Evolutionary conservation across 306 rosid genomes (phyloP), one percentile per base, ranked within the genome.

Genomic region (Potentilla sterilis): DNA sequence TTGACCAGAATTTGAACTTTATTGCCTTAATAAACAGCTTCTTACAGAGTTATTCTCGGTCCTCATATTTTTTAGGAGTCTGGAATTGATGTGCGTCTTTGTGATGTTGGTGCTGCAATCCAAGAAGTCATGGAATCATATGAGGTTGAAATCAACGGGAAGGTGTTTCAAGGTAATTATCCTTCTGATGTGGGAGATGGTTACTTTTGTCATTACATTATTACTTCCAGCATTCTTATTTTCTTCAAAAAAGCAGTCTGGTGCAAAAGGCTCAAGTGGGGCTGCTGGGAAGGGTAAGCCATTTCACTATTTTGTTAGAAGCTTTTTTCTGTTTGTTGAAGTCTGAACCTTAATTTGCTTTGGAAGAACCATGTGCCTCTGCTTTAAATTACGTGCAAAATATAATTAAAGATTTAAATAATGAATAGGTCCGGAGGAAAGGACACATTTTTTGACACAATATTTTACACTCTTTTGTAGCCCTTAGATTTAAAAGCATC

Each of bases 101-200:
- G 97, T 83, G 98, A 95, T 77, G 81, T 95, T 84, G 97, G 98
- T 77, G 97, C 98, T 9, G 98, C 98, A 83, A 90, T 95, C 76
- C 98, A 95, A 85, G 98, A 90, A 87, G 97, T 95, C 79, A 89
- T 95, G 97, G 98, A 95, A 76, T 92, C 97, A 2, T 95, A 89
- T 74, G 97, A 95, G 77, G 96, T 95, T 86, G 98, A 95, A 85
- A 95, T 92, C 75, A 95, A 92, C 66, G 98, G 97, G 76, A 95
- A 92, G 86, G 92, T 87, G 80, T 85, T 69, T 82, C 97, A 83
- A 90, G 97, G 98, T 95, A 87, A 32, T 66, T 11, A 13, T n/a
- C 40, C 18, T 73, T 37, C 19, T 51, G 24, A 22, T 62, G 16
- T 52, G 21, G 6, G 18, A 58, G 66, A 61, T 22, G 28, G 66